Conservation (phyloP, 805 yeast species). For the Pichia phayaonensis region DNA sequence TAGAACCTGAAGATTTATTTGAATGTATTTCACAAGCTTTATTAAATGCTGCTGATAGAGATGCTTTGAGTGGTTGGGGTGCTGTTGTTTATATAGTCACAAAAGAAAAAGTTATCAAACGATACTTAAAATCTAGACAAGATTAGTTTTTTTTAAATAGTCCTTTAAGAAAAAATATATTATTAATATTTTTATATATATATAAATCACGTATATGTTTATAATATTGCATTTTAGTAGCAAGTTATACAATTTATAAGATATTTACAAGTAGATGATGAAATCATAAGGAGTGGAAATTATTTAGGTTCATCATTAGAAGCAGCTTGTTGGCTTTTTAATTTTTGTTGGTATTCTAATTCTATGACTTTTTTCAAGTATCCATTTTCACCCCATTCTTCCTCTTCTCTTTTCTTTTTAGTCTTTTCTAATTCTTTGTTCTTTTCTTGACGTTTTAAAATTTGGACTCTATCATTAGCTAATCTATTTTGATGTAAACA, state of each 20-base stretch:
- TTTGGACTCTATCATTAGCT: conserved; percentile 50
- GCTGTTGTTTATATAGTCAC: conserved; percentile 89
- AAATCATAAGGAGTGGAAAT: too few species aligned
- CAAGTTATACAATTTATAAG: neutral
- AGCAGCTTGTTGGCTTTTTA: neutral
- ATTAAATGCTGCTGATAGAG: conserved; percentile 93
- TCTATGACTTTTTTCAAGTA: conserved; percentile 60
- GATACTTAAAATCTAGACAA: conserved; percentile 89
- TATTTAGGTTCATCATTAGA: neutral
- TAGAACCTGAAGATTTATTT: conserved; percentile 91
- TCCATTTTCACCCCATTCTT: conserved; percentile 69
- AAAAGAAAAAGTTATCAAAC: conserved; percentile 83
- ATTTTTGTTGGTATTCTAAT: conserved; percentile 34
- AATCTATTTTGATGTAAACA: conserved; percentile 78
- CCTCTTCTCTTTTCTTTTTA: conserved; percentile 63
- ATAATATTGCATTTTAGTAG: neutral
- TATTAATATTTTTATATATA: too few species aligned
- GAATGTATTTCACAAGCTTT: conserved; percentile 93
- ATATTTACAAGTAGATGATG: neutral
- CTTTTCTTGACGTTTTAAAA: conserved; percentile 45
- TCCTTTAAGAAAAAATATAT: too few species aligned
- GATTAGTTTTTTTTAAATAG: conserved; percentile 44
- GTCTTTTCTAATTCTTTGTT: conserved; percentile 46
- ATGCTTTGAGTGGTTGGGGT: conserved; percentile 98
- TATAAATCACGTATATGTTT: too few species aligned